A percentile compares a stretch with the other conserved stretches of the same genome.
These are phyloP conservation scores for Plectosphaerella cucumerina DNA, from an alignment of 2,329 filamentous ascomycete species.

Conservation along the genomic window DNA sequence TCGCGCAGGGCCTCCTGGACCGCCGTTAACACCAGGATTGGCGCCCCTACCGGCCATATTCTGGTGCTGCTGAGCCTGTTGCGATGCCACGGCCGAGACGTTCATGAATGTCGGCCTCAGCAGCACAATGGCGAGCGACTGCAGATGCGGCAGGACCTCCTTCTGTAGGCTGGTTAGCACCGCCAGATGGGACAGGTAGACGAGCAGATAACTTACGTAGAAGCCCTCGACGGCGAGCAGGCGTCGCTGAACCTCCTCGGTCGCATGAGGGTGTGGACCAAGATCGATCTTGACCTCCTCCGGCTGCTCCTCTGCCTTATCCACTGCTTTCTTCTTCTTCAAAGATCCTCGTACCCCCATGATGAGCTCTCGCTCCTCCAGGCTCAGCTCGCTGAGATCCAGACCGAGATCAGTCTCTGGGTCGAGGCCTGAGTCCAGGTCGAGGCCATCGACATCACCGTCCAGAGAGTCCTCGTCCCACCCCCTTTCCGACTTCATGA, in stretches of 20 bases:
- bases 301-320: constrained; percentile 24
- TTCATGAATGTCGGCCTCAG: constrained; percentile 84
- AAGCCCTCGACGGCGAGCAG: constrained; percentile 74
- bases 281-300: neutral
- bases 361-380: constrained; percentile 37
- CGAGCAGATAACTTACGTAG: constrained; percentile 61
- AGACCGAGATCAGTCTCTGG: constrained; percentile 24
- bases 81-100: constrained; percentile 72
- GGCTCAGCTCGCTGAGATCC: constrained; percentile 38
- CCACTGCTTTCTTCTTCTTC: constrained; percentile 27
- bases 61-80: constrained; percentile 38
- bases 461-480: constrained; percentile 60
- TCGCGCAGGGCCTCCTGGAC: constrained; percentile 24
- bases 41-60: constrained; percentile 33
- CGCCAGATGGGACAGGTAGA: neutral
- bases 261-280: constrained; percentile 9
- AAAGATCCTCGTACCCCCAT: constrained; percentile 22
- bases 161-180: constrained; percentile 46
- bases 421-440: constrained; percentile 41
- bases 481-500: constrained; percentile 86
- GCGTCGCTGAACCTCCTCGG: constrained; percentile 56
- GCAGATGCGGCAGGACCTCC: constrained; percentile 75
- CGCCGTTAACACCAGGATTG: constrained; percentile 36
- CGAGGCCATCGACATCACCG: constrained; percentile 18
- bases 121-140: constrained; percentile 89